Evolutionary conservation across 2,329 filamentous ascomycete genomes (phyloP).

Genomic region (Byssochlamys sp.): DNA sequence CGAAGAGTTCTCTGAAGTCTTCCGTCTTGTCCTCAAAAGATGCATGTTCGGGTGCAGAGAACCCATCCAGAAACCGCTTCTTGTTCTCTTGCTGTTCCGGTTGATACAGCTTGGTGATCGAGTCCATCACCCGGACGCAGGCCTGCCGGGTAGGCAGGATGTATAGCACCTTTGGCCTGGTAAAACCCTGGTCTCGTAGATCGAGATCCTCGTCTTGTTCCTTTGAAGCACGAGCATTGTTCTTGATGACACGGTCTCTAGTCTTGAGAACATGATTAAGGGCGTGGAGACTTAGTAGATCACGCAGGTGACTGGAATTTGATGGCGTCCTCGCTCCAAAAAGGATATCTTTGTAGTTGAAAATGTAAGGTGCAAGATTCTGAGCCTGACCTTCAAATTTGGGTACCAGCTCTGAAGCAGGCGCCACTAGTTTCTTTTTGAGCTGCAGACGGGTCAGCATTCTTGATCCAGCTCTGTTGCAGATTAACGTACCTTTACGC

Average conservation of each 20-base stretch:
- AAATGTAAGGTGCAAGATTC: slow-evolving; percentile 60
- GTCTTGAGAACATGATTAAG: slow-evolving; percentile 92
- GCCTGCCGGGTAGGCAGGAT: slow-evolving; percentile 80
- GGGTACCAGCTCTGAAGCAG: slow-evolving; percentile 45
- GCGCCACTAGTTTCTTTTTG: slow-evolving; percentile 59
- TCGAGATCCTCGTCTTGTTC: slow-evolving; percentile 60
- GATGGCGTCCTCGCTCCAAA: slow-evolving; percentile 61
- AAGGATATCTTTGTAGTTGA: slow-evolving; percentile 72
- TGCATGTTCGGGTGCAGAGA: slow-evolving; percentile 57
- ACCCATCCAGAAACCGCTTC: slow-evolving; percentile 80
- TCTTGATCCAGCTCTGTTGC: background rate
- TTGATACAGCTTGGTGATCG: slow-evolving; percentile 63
- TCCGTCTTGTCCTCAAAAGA: slow-evolving; percentile 67
- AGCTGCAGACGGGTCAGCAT: slow-evolving; percentile 39
- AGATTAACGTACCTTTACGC: slow-evolving; percentile 25
- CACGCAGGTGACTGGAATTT: slow-evolving; percentile 61
- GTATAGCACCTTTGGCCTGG: slow-evolving; percentile 83
- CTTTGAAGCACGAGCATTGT: slow-evolving; percentile 68
- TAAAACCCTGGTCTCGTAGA: slow-evolving; percentile 87
- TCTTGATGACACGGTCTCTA: slow-evolving; percentile 81
- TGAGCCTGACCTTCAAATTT: slow-evolving; percentile 55
- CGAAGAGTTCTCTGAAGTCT: slow-evolving; percentile 82
- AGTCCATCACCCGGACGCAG: slow-evolving; percentile 67
- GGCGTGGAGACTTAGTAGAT: slow-evolving; percentile 68
- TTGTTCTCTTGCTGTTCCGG: slow-evolving; percentile 92